Evolutionary conservation across 2,329 filamentous ascomycete genomes (phyloP), one percentile per base, ranked within the genome.

Genomic region (Coniella lustricola): DNA sequence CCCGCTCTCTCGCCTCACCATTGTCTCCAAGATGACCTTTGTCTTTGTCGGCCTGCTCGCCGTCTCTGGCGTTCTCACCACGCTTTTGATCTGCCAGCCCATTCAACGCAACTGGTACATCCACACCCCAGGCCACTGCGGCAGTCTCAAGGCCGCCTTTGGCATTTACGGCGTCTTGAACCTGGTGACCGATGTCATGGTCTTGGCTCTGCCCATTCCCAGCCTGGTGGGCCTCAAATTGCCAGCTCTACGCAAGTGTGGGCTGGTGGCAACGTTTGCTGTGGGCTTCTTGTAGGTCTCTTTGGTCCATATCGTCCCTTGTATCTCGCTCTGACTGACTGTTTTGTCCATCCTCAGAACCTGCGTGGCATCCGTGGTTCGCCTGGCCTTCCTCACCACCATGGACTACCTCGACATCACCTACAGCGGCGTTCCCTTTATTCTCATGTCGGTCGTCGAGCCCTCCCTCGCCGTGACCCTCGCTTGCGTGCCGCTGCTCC

Each of bases 401-500:
- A 44, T 49, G 35, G 41, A 49, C 40, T 44, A 44, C 20, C 13
- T 37, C 16, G 46, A 49, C 14, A 40, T 49, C 22, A 49, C 46
- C 13, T 49, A 49, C 46, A 49, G 46, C 29, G 40, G 40, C 34
- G 16, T 49, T 9, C 46, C 46, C 2, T 49, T 49, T 40, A 22
- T 49, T 8, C 41, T 49, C 29, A 49, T 49, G 46, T 63, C 61
- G 8, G 61, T 60, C 12, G n/a, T 64, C 59, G 68, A 71, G 55
- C 67, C 66, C 5, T 62, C 61, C 34, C 58, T 71, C 22, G 67
- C 61, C 22, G 61, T 71, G 7, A 64, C 62, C 5, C 55, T 66
- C n/a, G 63, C 65, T 35, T 71, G 66, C 45, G 57, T 70, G 20
- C 67, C 68, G 1, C 59, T 69, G n/a, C 56, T 71, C 35, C 64